phyloP scores from a whole-genome alignment of 1,284 basidiomycete genomes.

The Cutaneotrichosporon spelunceum region DNA sequence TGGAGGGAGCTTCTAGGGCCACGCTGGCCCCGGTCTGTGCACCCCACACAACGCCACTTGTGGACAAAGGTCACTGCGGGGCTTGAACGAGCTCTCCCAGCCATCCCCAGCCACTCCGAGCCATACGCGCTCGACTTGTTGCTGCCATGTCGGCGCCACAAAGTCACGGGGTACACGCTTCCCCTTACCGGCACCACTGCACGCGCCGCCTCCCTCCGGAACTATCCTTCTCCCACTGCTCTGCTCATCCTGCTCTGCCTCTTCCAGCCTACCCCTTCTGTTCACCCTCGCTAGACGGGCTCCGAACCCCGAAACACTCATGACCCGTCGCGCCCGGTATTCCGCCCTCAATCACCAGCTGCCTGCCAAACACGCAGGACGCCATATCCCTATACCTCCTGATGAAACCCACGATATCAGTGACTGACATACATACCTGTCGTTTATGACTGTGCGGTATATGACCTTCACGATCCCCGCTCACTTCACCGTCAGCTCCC shows the following conservation, averaged over 20 bases:
- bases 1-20: no score
- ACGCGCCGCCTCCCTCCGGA: constrained; percentile 1
- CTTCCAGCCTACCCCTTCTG: not conserved
- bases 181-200: not conserved
- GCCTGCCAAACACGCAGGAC: not conserved
- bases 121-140: no score
- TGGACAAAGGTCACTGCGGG: not conserved
- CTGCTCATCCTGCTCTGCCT: not conserved
- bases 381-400: not conserved
- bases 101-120: not conserved
- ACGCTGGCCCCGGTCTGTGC: not conserved
- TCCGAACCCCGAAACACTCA: not conserved
- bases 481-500: not conserved
- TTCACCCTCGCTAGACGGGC: not conserved
- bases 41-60: not conserved
- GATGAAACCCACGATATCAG: not conserved
- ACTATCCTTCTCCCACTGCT: not conserved
- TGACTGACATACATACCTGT: not conserved
- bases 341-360: not conserved
- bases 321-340: not conserved
- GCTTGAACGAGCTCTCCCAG: not conserved
- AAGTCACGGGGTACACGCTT: not conserved
- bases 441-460: not conserved
- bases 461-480: not conserved
- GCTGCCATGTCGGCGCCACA: not conserved